These are phyloP conservation scores for Calamus simplicifolius DNA, from an alignment of 176 grass and related monocot genomes.

Conservation along the genomic window DNA sequence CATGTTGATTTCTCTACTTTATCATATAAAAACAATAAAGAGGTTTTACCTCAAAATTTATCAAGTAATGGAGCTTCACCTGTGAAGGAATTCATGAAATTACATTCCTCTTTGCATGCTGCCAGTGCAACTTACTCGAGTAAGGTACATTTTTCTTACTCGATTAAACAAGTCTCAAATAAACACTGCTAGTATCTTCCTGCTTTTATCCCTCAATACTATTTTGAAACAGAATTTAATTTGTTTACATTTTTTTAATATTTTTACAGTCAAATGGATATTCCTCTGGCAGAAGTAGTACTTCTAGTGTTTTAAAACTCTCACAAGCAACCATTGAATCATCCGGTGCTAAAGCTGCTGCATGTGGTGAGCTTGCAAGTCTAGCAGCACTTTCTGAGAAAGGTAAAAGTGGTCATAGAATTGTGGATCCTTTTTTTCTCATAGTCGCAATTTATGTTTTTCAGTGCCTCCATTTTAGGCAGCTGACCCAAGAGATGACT, in stretches of 20 bases:
- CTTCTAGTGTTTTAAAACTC: slow-evolving; percentile 44
- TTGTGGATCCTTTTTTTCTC: too few relatives aligned
- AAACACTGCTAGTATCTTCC: too few relatives aligned
- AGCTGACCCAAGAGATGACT: too few relatives aligned
- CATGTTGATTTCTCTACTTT: slow-evolving; percentile 51
- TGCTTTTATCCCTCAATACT: too few relatives aligned
- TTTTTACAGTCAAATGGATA: slow-evolving; percentile 34
- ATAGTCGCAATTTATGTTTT: too few relatives aligned
- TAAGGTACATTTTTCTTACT: slow-evolving; percentile 22
- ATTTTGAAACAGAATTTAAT: too few relatives aligned
- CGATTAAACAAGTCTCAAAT: background rate
- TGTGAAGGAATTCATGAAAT: slow-evolving; percentile 13
- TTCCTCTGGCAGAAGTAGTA: slow-evolving; percentile 15
- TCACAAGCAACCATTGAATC: slow-evolving; percentile 67
- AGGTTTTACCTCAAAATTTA: slow-evolving; percentile 26
- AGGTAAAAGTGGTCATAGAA: slow-evolving; percentile 30
- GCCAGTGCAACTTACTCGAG: slow-evolving; percentile 11
- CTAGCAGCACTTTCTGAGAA: slow-evolving; percentile 54
- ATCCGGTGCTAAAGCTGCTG: slow-evolving; percentile 94
- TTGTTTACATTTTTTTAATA: slow-evolving; percentile 1
- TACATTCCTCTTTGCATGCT: slow-evolving; percentile 5
- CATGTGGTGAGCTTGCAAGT: slow-evolving; percentile 64
- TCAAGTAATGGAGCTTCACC: slow-evolving; percentile 25
- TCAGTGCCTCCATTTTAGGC: too few relatives aligned
- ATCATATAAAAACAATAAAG: slow-evolving; percentile 32